These are phyloP conservation scores for Boletus tomentosulus DNA, from an alignment of 768 basidiomycete species.

Conservation along the genomic window DNA sequence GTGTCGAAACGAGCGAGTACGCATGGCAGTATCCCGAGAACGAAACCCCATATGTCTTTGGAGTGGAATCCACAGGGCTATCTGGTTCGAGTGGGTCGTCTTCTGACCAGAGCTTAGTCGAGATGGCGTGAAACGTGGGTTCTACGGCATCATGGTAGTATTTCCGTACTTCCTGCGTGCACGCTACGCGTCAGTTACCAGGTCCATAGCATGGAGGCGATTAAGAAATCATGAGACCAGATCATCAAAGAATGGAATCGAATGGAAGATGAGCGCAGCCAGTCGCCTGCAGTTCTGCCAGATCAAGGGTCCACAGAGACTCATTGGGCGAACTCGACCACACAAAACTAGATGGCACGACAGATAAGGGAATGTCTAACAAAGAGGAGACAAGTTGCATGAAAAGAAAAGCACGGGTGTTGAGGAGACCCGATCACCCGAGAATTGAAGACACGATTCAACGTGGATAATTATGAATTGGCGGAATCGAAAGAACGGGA, in stretches of 20 bases:
- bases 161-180: constrained; percentile 31
- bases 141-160: constrained; percentile 29
- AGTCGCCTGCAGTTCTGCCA: background rate
- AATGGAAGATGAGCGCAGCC: constrained; percentile 9
- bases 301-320: constrained; percentile 18
- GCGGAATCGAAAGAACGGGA: constrained; percentile 6
- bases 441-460: constrained; percentile 11
- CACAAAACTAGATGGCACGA: constrained; percentile 7
- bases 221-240: constrained; percentile 2
- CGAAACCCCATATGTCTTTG: constrained; percentile 15
- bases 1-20: constrained; percentile 68
- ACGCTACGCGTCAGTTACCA: constrained; percentile 17
- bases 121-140: constrained; percentile 26
- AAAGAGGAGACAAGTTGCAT: constrained; percentile 5
- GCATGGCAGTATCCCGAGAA: constrained; percentile 31
- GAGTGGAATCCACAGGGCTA: background rate
- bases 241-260: constrained; percentile 10
- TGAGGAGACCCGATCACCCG: constrained; percentile 2
- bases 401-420: constrained; percentile 4
- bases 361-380: constrained; percentile 2
- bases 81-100: background rate
- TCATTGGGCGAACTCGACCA: constrained; percentile 2
- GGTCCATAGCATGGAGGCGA: constrained; percentile 5
- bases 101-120: constrained; percentile 4
- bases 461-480: constrained; percentile 1